Conservation (phyloP, 1,284 basidiomycete genomes). For the Ceratobasidium sp. region DNA sequence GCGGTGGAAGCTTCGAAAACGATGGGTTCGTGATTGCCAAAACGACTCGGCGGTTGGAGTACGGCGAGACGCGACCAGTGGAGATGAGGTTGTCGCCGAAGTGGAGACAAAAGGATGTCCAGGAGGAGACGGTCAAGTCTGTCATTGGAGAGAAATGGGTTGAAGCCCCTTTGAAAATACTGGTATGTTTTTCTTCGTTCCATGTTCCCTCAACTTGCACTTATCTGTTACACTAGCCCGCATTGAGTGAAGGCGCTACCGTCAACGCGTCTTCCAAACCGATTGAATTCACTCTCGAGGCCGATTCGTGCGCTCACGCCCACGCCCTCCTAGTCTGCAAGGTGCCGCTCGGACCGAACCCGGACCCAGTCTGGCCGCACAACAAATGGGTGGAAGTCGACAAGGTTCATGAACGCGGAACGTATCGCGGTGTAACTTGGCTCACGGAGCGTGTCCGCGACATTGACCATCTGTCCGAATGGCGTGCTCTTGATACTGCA, state of each 20-base stretch:
- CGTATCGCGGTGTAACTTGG: conserved; percentile 85
- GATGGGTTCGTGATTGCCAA: conserved; percentile 87
- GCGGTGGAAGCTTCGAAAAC: conserved; percentile 72
- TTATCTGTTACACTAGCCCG: conserved; percentile 54
- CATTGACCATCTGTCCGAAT: conserved; percentile 66
- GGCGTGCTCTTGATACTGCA: conserved; percentile 63
- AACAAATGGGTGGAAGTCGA: conserved; percentile 81
- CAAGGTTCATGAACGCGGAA: conserved; percentile 80
- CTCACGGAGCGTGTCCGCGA: conserved; percentile 81
- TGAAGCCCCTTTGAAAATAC: conserved; percentile 55
- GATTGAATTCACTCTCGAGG: conserved; percentile 62
- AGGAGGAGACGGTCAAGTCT: conserved; percentile 61
- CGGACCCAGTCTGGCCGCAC: conserved; percentile 79
- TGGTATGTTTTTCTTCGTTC: conserved; percentile 55
- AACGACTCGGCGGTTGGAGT: conserved; percentile 78
- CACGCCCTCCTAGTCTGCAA: conserved; percentile 79
- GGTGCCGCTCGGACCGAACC: conserved; percentile 67
- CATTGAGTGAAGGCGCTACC: conserved; percentile 62
- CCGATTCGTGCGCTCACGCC: conserved; percentile 73
- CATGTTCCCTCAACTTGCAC: neutral
- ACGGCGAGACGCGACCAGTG: conserved; percentile 77
- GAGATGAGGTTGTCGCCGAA: conserved; percentile 71
- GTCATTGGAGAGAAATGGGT: conserved; percentile 73
- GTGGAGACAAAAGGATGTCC: conserved; percentile 75
- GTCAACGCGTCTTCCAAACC: conserved; percentile 68